Percentiles rank a stretch among this genome's conserved stretches.
phyloP scores from a whole-genome alignment of 2,329 filamentous ascomycete genomes.

The Apiospora malaysiana region DNA sequence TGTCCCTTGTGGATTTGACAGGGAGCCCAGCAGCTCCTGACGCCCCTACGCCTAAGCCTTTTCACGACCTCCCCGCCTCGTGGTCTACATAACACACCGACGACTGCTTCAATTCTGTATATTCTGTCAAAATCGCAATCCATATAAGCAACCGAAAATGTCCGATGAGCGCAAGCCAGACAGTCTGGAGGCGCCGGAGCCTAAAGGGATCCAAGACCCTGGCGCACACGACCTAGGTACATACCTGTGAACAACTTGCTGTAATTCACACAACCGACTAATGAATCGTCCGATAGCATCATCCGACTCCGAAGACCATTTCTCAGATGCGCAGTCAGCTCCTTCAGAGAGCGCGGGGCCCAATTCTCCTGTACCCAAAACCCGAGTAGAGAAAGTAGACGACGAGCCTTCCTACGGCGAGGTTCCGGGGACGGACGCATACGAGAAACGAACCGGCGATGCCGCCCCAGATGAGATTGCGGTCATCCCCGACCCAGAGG shows the following conservation, averaged over 20 bases:
- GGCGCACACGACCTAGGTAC: constrained; percentile 67
- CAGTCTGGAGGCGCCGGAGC: constrained; percentile 40
- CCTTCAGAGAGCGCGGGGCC: constrained; percentile 45
- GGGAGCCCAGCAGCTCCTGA: not conserved
- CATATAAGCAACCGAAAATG: constrained; percentile 29
- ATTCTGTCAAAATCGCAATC: constrained; percentile 8
- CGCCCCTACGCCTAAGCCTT: not conserved
- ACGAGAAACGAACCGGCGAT: constrained; percentile 60
- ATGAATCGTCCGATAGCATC: constrained; percentile 45
- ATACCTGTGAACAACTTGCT: constrained; percentile 4
- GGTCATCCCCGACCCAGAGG: constrained; percentile 45
- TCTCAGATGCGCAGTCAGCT: constrained; percentile 66
- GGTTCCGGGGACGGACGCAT: constrained; percentile 65
- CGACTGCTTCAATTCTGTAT: constrained; percentile 21
- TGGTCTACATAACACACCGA: constrained; percentile 6
- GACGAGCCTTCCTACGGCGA: constrained; percentile 65
- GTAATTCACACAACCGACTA: not conserved
- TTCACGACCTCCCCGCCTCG: not conserved
- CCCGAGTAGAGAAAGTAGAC: constrained; percentile 64
- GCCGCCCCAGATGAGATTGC: constrained; percentile 67
- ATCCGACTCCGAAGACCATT: constrained; percentile 73
- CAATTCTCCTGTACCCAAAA: constrained; percentile 62
- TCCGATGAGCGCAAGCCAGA: constrained; percentile 35
- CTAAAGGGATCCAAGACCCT: constrained; percentile 55
- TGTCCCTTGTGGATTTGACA: constrained; percentile 11